Percentiles rank a stretch among this genome's conserved stretches.
These are phyloP conservation scores for Parasitella parasitica DNA, from an alignment of 371 early-diverging fungal genomes.

Conservation along the genomic window DNA sequence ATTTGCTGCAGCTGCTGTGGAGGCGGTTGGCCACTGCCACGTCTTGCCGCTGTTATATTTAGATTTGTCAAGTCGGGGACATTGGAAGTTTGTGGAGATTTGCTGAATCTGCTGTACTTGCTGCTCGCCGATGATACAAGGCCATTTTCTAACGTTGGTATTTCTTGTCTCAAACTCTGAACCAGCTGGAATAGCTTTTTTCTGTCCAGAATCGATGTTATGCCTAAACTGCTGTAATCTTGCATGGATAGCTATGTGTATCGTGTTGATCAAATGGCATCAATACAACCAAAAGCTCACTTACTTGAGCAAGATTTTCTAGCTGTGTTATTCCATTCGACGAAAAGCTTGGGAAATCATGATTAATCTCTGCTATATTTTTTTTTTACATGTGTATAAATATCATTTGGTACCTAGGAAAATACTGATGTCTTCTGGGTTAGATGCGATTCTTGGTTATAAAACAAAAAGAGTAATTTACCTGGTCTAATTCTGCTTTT, in stretches of 20 bases:
- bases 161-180: conserved; percentile 31
- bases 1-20: background rate
- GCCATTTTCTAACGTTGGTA: conserved; percentile 34
- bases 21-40: conserved; percentile 9
- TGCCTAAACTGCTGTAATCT: conserved; percentile 72
- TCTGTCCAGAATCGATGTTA: conserved; percentile 72
- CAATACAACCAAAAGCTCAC: background rate
- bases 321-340: conserved; percentile 54
- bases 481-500: conserved; percentile 46
- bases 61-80: conserved; percentile 3
- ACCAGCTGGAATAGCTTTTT: conserved; percentile 70
- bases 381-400: background rate
- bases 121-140: conserved; percentile 19
- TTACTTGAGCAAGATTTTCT: conserved; percentile 53
- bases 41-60: conserved; percentile 1
- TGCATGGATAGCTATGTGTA: conserved; percentile 66
- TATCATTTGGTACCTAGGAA: conserved; percentile 19
- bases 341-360: conserved; percentile 50
- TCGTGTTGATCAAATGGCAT: background rate
- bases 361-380: background rate
- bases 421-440: conserved; percentile 16
- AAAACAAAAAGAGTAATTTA: conserved; percentile 10
- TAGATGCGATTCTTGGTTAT: background rate
- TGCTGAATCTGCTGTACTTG: conserved; percentile 4
- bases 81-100: background rate